phyloP scores from a whole-genome alignment of 805 yeast genomes.

The Candida schatavii region DNA sequence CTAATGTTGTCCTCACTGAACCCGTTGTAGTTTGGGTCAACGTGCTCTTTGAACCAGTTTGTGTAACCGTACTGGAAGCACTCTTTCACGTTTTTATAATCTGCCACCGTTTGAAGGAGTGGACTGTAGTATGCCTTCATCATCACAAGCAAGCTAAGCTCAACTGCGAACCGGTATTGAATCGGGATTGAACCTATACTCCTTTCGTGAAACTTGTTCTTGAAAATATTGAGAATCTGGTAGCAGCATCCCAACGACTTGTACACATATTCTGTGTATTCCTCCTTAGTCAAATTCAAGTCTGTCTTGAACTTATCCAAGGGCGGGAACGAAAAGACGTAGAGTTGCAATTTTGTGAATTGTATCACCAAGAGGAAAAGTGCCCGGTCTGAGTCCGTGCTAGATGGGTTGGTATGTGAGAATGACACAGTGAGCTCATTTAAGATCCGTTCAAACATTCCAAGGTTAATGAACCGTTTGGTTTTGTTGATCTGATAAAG shows the following conservation, averaged over 20 bases:
- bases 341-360: constrained; percentile 38
- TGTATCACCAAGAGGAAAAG: constrained; percentile 32
- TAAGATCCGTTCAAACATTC: constrained; percentile 43
- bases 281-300: constrained; percentile 18
- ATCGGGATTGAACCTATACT: constrained; percentile 30
- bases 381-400: constrained; percentile 11
- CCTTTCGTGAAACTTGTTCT: constrained; percentile 16
- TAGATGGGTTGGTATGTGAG: constrained; percentile 3
- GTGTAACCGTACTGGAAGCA: constrained; percentile 21
- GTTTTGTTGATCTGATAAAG: constrained; percentile 10
- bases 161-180: constrained; percentile 38
- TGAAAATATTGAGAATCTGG: constrained; percentile 22
- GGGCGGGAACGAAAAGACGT: constrained; percentile 30
- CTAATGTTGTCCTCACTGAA: not conserved
- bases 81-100: constrained; percentile 23
- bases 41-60: not conserved
- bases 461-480: constrained; percentile 33
- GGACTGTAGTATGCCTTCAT: constrained; percentile 32
- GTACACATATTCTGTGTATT: constrained; percentile 25
- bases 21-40: not conserved
- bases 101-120: constrained; percentile 20
- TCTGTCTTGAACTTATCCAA: constrained; percentile 11
- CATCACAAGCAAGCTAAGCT: constrained; percentile 29
- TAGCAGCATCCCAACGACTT: constrained; percentile 29
- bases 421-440: constrained; percentile 20